A percentile compares a stretch with the other conserved stretches of the same genome.
Conservation (phyloP, 805 yeast species). For the Hanseniaspora occidentalis region DNA sequence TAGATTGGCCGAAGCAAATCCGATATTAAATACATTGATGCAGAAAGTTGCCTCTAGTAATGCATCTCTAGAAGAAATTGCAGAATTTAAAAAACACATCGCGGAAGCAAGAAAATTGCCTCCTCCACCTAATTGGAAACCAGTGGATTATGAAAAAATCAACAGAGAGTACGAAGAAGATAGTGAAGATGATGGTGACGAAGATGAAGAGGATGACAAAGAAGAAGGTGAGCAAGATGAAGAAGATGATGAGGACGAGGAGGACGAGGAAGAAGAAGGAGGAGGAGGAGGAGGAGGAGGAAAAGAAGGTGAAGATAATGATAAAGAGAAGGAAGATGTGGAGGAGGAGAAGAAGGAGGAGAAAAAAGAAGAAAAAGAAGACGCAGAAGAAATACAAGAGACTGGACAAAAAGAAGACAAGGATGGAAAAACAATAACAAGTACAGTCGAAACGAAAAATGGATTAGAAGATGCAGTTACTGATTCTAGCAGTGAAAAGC, state of each 20-base stretch:
- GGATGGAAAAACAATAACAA: slow-evolving; percentile 5
- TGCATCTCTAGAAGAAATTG: slow-evolving; percentile 60
- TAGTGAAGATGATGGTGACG: background rate
- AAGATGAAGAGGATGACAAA: slow-evolving; percentile 3
- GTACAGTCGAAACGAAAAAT: no score
- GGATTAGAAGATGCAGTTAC: no score
- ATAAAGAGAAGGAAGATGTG: slow-evolving; percentile 5
- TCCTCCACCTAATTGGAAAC: slow-evolving; percentile 29
- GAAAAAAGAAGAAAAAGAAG: slow-evolving; percentile 10
- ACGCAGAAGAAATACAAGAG: slow-evolving; percentile 12
- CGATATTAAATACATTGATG: slow-evolving; percentile 60
- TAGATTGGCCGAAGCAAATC: slow-evolving; percentile 65
- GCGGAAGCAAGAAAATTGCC: slow-evolving; percentile 71
- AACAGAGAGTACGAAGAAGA: slow-evolving; percentile 1
- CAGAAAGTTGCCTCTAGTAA: slow-evolving; percentile 73
- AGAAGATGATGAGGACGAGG: background rate
- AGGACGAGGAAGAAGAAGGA: background rate
- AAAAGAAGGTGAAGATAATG: background rate
- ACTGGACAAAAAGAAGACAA: background rate
- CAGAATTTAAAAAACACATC: slow-evolving; percentile 70
- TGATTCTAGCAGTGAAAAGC: background rate
- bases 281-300: slow-evolving; percentile 3
- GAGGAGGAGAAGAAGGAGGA: slow-evolving; percentile 9
- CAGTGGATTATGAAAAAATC: slow-evolving; percentile 3
- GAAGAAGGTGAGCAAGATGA: slow-evolving; percentile 1